Base-by-base conservation (phyloP, 1,284 basidiomycete genomes). In the Cutaneotrichosporon sp. region DNA sequence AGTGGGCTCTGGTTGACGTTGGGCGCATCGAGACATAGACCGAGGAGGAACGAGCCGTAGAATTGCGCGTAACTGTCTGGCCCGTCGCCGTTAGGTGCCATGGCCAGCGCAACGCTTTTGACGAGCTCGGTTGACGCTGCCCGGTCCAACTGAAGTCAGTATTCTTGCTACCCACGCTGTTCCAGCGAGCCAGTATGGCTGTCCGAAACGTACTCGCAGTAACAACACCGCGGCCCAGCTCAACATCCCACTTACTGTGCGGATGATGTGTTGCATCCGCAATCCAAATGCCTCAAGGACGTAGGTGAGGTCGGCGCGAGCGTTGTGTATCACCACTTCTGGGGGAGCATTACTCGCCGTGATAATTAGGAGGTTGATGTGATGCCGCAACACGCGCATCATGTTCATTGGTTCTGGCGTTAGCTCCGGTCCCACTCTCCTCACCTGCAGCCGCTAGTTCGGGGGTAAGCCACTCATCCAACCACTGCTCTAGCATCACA, bases 321-420 rank as follows among this genome's bases (percentile, higher is more conserved):
- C 60, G 5, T 14, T 30, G 5, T 16, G 32, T 14, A 61, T 31
- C n/a, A 61, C 42, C 4, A 30, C 42, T 4, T 34, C n/a, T 11
- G 55, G 53, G 2, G 32, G 38, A 1, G 60, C 60, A 16, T 49
- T 53, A 14, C 14, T n/a, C 10, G 53, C 53, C 4, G 55, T 50
- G 32, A 46, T 61, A 21, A 61, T 61, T 53, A 61, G 60, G 32
- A 61, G 55, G 53, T 56, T 36, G 34, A 61, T 46, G 53, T 61
- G 60, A 53, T 56, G 42, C 6, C 30, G 32, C 13, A 61, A 32
- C 40, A 56, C 22, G 16, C 55, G 60, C 60, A 61, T 61, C 13
- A 56, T n/a, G 40, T 32, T 30, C 30, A 50, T 31, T n/a, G 60
- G 60, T 49, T 42, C 60, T 61, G n/a, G 13, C 6, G 34, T 61